Evolutionary conservation across 192 early-diverging fungal genomes (phyloP), one percentile per base, ranked within the genome.

Genomic region (Gigaspora rosea): DNA sequence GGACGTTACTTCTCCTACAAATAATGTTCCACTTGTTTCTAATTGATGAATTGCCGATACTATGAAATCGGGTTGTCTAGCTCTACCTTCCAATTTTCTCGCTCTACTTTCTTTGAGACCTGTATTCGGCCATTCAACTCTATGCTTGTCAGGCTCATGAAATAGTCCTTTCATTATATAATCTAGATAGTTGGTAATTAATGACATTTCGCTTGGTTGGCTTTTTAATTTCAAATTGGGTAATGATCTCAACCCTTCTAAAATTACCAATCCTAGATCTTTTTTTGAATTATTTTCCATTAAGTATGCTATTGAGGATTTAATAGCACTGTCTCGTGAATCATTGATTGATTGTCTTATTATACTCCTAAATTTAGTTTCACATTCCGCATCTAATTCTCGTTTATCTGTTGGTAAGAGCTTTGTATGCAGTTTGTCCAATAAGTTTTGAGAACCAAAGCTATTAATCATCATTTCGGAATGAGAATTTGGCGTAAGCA

Each of bases 61-160:
- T 36, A 36, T 46, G 48, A 73, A 73, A 35, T 73, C 71, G 3
- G 71, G 71, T 58, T 73, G 71, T 32, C 71, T 73, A 50, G 27
- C 36, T 41, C 36, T 41, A 41, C 36, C 36, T 41, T 41, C 36
- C 6, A 41, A 70, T 49, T 70, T 70, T 18, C 47, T 70, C 18
- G 18, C 0, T 18, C 48, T 49, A 18, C 68, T 70, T 70, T 70
- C 47, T 46, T 70, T 18, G 13, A 49, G 18, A 32, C 46, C 68
- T 69, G 68, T 70, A 48, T 70, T 70, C 8, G 68, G 68, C 68
- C 68, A 70, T 18, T 70, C 8, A 9, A 70, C 68, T 22, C 35
- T 9, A 18, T 70, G 68, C 10, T 70, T 70, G 18, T 70, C 10
- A 4, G 68, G 68, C 35, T 70, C 18, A 70, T 70, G n/a, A 22